Evolutionary conservation across 805 yeast species (phyloP).

Genomic region (Candida maesae): DNA sequence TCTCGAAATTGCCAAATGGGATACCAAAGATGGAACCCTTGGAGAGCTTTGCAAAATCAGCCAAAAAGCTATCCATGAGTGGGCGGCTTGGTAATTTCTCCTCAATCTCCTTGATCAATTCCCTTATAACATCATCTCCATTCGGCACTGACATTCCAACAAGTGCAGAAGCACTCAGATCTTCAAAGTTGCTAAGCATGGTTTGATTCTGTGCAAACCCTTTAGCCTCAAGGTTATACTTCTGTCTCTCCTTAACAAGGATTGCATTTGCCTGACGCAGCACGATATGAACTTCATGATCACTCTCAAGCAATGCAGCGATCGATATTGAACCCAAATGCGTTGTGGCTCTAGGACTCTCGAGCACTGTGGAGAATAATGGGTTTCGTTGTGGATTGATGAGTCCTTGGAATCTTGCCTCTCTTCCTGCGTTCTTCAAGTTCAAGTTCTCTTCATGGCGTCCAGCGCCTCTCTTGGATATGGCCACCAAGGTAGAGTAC

Average conservation of each 20-base stretch:
- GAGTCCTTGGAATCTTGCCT: neutral
- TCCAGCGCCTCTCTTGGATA: neutral
- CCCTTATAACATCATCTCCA: conserved; percentile 5
- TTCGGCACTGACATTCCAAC: conserved; percentile 1
- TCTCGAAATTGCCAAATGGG: conserved; percentile 3
- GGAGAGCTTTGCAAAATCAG: conserved; percentile 2
- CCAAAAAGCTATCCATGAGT: conserved; percentile 7
- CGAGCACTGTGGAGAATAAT: conserved; percentile 6
- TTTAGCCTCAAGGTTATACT: conserved; percentile 5
- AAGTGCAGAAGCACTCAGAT: conserved; percentile 1
- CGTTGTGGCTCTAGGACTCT: neutral
- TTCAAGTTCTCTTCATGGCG: conserved; percentile 1
- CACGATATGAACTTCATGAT: neutral
- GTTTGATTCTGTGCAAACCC: conserved; percentile 6
- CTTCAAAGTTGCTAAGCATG: conserved; percentile 7
- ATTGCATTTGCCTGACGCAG: conserved; percentile 4
- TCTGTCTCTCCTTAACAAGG: conserved; percentile 5
- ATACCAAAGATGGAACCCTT: conserved; percentile 5
- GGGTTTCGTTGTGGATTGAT: conserved; percentile 7
- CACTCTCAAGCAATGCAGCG: conserved; percentile 2
- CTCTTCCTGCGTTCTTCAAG: neutral
- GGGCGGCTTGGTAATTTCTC: conserved; percentile 3
- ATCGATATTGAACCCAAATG: conserved; percentile 8
- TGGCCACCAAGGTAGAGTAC: neutral
- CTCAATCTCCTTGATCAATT: conserved; percentile 6